These are phyloP conservation scores for Nannochloropsis gaditana DNA, from an alignment of 108 stramenopile species.

Conservation along the genomic window DNA sequence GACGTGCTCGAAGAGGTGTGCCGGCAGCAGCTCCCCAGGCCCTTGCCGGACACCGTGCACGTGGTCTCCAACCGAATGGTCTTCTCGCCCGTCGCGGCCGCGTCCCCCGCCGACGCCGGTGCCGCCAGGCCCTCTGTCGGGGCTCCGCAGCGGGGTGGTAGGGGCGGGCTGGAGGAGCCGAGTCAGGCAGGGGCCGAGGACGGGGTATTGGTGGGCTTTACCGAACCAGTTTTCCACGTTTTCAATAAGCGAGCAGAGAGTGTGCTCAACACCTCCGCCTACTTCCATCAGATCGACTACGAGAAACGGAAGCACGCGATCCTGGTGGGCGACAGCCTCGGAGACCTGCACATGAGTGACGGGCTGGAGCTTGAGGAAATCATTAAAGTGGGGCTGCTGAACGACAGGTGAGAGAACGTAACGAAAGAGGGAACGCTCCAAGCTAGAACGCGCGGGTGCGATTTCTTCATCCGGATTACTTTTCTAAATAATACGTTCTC, in stretches of 20 bases:
- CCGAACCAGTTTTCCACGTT: slow-evolving; percentile 31
- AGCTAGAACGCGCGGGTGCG: no score
- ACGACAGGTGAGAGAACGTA: slow-evolving; percentile 17
- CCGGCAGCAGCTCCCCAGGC: slow-evolving; percentile 28
- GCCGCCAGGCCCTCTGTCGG: no score
- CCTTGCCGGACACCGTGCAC: slow-evolving; percentile 34
- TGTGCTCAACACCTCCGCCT: slow-evolving; percentile 15
- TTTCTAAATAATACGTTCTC: background rate
- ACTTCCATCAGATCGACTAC: background rate
- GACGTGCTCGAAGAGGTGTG: slow-evolving; percentile 42
- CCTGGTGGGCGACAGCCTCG: slow-evolving; percentile 44
- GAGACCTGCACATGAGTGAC: slow-evolving; percentile 45
- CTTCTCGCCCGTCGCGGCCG: background rate
- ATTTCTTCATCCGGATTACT: no score
- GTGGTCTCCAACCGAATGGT: slow-evolving; percentile 44
- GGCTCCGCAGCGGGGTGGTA: no score
- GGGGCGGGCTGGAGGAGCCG: background rate
- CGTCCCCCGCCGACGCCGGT: background rate
- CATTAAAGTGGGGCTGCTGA: slow-evolving; percentile 37
- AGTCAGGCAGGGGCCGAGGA: background rate
- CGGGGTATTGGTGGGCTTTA: slow-evolving; percentile 27
- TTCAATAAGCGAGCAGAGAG: slow-evolving; percentile 40
- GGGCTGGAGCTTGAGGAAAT: slow-evolving; percentile 28
- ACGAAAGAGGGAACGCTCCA: background rate
- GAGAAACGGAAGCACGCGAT: slow-evolving; percentile 23